Evolutionary conservation across 805 yeast species (phyloP), one percentile per base, ranked within the genome.

Genomic region (Candida germanica): DNA sequence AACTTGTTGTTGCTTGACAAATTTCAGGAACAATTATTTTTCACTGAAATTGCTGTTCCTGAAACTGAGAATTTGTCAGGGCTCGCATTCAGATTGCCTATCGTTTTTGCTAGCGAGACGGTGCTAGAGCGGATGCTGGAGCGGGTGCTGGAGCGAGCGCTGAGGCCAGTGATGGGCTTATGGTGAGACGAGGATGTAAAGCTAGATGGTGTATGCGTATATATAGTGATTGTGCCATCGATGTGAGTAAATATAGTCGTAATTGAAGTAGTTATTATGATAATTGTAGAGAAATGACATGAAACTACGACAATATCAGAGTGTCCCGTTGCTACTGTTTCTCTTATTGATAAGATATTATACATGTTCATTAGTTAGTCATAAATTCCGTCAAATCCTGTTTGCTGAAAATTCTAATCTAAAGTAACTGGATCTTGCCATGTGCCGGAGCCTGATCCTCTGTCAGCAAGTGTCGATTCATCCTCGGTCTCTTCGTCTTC

Each of bases 371-470:
- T n/a, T n/a, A n/a, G n/a, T n/a, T n/a, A n/a, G n/a, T n/a, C n/a
- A n/a, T n/a, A n/a, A n/a, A n/a, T n/a, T n/a, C n/a, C n/a, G n/a
- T n/a, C n/a, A n/a, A n/a, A n/a, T n/a, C n/a, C n/a, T n/a, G n/a
- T n/a, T n/a, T n/a, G n/a, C 20, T 18, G 12, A 32, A 25, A 20
- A n/a, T 33, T 19, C 36, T 47, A 63, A 35, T 65, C 70, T 19
- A 66, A 37, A 3, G 60, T 59, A 12, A 65, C 56, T 4, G 72
- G 72, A 35, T 65, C 64, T 21, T 57, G 64, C 66, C 66, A 60
- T 31, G 61, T 60, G 0, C 72, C 71, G 2, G 45, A 42, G 10
- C 66, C 68, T 4, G 10, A 6, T 7, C 23, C 23, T 20, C 10
- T 20, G 5, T 11, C 11, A 12, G 14, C 29, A 26, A 26, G 18